Evolutionary conservation across 2,329 filamentous ascomycete genomes (phyloP), one percentile per base, ranked within the genome.

Genomic region (Pseudogymnoascus sp.): DNA sequence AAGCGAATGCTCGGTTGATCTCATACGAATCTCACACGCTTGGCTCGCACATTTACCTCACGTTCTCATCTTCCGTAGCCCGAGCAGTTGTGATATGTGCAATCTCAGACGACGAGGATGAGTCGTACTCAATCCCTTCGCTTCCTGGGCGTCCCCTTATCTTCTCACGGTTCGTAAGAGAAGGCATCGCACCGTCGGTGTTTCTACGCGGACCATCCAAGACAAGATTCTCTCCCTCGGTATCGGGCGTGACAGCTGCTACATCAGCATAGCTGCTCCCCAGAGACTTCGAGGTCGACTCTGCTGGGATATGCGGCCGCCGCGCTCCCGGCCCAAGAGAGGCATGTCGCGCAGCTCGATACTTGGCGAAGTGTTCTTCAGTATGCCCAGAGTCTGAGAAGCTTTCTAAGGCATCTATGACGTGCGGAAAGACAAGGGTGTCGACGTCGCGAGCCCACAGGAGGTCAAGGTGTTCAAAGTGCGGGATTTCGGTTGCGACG

Each of bases 401-500:
- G 68, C 81, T 87, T 64, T 95, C 86, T 8, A 99, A 78, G 0
- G 94, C 92, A 68, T 95, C 88, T 66, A 96, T 92, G 1, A 99
- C 91, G 72, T 96, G 90, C 13, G 87, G 89, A 70, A 97, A 97
- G 2, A 97, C 93, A 60, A 92, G 84, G 0, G 81, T 78, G 67
- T 96, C 83, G 5, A 96, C 89, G 69, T 97, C 92, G 37, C 85
- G 80, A 0, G 90, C 94, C 94, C 94, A 99, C 0, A 99, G 79
- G 69, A 99, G 96, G 74, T 99, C 94, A 25, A 99, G 83, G 74
- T 99, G 94, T 74, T 99, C 94, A 73, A 96, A 99, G 72, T 96
- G 91, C 0, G 88, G 85, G 42, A 99, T 89, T 71, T 93, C 88
- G 37, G 87, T 94, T 1, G 91, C 91, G 2, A 93, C 82, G 0